Conservation (phyloP, 345 rosid genomes). For the Syzygium jambos region DNA sequence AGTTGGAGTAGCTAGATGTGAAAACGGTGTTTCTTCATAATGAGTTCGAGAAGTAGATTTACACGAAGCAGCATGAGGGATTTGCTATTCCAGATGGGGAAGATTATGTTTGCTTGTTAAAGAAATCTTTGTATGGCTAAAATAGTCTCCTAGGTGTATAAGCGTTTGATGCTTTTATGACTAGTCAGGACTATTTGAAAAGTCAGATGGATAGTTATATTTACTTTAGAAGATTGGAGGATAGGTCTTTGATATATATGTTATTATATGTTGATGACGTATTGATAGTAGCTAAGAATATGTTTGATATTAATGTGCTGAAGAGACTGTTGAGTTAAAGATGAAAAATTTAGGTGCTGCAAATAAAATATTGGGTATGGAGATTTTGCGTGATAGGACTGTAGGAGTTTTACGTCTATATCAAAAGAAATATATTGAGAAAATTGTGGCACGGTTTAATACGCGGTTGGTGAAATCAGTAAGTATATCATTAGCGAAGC, state of each 20-base stretch:
- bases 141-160: neutral
- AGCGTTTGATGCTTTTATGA: neutral
- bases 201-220: neutral
- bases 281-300: too few species aligned
- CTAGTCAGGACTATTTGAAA: neutral
- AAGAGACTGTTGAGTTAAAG: neutral
- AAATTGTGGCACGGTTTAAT: too few species aligned
- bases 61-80: rapidly evolving
- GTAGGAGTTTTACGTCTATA: rapidly evolving
- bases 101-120: too few species aligned
- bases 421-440: too few species aligned
- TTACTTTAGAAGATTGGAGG: neutral
- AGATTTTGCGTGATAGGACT: too few species aligned
- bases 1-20: too few species aligned
- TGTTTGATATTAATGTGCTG: neutral
- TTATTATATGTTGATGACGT: neutral
- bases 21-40: neutral
- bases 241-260: too few species aligned
- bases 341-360: neutral
- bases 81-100: neutral
- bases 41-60: neutral
- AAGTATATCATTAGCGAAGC: neutral
- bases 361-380: too few species aligned
- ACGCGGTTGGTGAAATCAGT: rapidly evolving
- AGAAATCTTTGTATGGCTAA: neutral